Base-by-base conservation (phyloP, 139 green algal genomes). In the Gonium pectorale region DNA sequence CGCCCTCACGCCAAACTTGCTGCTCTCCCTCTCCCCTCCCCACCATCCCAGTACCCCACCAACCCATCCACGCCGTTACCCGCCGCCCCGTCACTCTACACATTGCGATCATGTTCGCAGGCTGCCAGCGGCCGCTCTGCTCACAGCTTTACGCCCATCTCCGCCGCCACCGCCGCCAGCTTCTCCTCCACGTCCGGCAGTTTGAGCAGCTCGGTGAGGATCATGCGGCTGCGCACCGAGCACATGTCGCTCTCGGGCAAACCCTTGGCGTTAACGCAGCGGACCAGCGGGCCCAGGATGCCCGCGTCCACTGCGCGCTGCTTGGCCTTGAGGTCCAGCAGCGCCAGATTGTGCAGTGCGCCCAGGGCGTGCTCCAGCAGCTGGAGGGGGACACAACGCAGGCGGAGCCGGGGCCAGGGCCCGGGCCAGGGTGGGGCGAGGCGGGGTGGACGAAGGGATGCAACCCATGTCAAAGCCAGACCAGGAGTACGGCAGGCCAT, bases 331-430 rank as follows among this genome's bases (percentile, higher is more conserved):
- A 40, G 40, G 73, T 88, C 83, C 79, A 78, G 22, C 44, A 90
- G 75, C 66, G 86, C 86, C 51, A 90, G 56, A 46, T 90, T 90
- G 67, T 90, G 86, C 66, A 90, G 80, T 27, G 80, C 80, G 9
- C 86, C 86, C 73, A 90, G 69, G 3, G 73, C 73, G 40, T 90
- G 86, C 52, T 87, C 86, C 80, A 87, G 79, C 11, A 90, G 33
- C 51, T 69, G 41, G 4, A 31, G 22, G 62, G 37, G 41, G 60
- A 24, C 54, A 63, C 56, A n/a, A n/a, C n/a, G n/a, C n/a, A n/a
- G n/a, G n/a, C n/a, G n/a, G n/a, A n/a, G n/a, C n/a, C n/a, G n/a
- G n/a, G n/a, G n/a, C n/a, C n/a, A n/a, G n/a, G n/a, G n/a, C n/a
- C n/a, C n/a, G n/a, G n/a, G n/a, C n/a, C n/a, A n/a, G n/a, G n/a